Percentiles rank a stretch among this genome's conserved stretches.
Evolutionary conservation across 768 basidiomycete genomes (phyloP).

Genomic region (Tubosaeta brunneosetosa): DNA sequence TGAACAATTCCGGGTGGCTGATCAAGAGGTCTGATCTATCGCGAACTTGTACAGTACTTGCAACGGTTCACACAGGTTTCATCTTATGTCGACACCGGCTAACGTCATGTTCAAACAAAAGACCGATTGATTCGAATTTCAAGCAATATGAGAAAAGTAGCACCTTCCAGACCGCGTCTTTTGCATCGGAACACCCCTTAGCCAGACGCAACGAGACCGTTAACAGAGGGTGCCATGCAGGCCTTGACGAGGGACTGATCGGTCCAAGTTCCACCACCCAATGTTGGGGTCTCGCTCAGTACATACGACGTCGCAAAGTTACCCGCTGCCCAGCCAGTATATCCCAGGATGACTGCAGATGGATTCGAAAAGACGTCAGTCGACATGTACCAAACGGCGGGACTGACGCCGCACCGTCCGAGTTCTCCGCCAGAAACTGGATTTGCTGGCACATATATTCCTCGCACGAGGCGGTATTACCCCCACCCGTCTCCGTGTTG

Average conservation of each 20-base stretch:
- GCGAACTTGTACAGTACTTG: too few species aligned
- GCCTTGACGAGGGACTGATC: neutral
- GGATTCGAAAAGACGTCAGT: neutral
- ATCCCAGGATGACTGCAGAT: neutral
- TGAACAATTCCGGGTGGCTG: too few species aligned
- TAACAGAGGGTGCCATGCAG: neutral
- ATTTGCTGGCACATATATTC: conserved; percentile 43
- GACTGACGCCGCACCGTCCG: conserved; percentile 35
- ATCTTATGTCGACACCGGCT: conserved; percentile 1
- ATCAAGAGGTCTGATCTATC: too few species aligned
- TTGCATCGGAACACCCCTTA: neutral
- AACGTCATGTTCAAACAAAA: neutral
- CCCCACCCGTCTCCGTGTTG: conserved; percentile 60
- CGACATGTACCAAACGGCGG: neutral
- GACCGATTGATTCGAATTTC: neutral
- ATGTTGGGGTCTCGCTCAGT: neutral
- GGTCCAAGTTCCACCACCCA: neutral
- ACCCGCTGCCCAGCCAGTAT: neutral
- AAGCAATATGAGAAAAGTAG: neutral
- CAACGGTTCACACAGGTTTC: neutral
- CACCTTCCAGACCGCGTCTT: neutral
- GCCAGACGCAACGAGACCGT: neutral
- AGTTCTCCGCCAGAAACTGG: conserved; percentile 42
- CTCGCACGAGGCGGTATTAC: conserved; percentile 45
- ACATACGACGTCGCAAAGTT: neutral